These are phyloP conservation scores for Leucocoprinus birnbaumii DNA, from an alignment of 768 basidiomycete genomes.

Conservation along the genomic window DNA sequence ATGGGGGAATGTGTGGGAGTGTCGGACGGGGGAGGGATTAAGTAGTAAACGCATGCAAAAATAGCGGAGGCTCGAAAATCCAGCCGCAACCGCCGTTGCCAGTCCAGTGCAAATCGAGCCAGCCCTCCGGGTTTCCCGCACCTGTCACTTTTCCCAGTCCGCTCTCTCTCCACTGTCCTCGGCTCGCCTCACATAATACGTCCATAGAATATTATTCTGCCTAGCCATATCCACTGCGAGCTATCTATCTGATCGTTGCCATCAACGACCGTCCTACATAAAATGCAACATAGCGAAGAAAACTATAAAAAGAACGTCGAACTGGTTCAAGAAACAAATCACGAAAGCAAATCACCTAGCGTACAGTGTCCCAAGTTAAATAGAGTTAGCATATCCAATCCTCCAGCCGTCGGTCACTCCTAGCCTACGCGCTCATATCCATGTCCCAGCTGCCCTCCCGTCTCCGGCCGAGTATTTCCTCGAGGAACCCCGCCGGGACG, in stretches of 20 bases:
- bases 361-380: conserved; percentile 15
- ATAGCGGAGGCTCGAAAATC: conserved; percentile 19
- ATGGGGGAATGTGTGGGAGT: conserved; percentile 22
- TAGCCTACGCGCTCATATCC: conserved; percentile 21
- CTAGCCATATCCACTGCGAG: not conserved
- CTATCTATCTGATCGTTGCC: conserved; percentile 14
- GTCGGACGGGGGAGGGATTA: conserved; percentile 26
- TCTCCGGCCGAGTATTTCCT: conserved; percentile 52
- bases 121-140: conserved; percentile 21
- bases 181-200: not conserved
- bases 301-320: conserved; percentile 14
- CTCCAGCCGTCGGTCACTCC: not conserved
- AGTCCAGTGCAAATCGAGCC: conserved; percentile 8
- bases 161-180: no score
- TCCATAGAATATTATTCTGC: conserved; percentile 1
- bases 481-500: conserved; percentile 61
- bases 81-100: not conserved
- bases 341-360: conserved; percentile 5
- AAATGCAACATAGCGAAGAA: conserved; percentile 7
- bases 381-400: conserved; percentile 12
- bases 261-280: conserved; percentile 9
- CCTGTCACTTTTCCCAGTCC: conserved; percentile 7
- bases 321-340: conserved; percentile 17
- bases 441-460: conserved; percentile 27
- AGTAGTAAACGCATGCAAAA: conserved; percentile 24